These are phyloP conservation scores for Saitozyma podzolica DNA, from an alignment of 768 basidiomycete genomes.

Conservation along the genomic window DNA sequence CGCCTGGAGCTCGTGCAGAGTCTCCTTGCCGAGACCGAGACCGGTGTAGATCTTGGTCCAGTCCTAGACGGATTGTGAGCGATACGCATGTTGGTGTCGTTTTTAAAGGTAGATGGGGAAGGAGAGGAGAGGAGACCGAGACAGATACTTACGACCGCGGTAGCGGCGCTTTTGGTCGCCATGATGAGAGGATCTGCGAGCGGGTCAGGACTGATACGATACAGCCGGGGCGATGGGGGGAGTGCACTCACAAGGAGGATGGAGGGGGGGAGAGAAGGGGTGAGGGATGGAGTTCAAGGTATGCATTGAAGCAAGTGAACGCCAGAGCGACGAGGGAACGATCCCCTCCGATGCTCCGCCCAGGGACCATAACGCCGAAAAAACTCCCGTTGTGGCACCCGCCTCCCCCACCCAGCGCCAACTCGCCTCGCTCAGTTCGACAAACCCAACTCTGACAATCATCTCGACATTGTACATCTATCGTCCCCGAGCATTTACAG, in stretches of 20 bases:
- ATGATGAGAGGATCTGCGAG: slow-evolving; percentile 21
- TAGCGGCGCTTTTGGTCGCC: slow-evolving; percentile 47
- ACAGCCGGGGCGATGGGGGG: neutral
- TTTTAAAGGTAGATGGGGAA: neutral
- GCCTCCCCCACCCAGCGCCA: neutral
- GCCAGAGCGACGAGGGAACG: no score
- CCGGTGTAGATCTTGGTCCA: slow-evolving; percentile 53
- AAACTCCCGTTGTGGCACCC: neutral
- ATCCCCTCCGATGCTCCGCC: no score
- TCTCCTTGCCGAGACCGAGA: slow-evolving; percentile 63
- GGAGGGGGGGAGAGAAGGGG: no score
- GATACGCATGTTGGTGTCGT: neutral
- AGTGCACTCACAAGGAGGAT: no score
- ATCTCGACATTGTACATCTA: neutral
- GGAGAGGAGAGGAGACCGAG: neutral
- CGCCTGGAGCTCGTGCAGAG: slow-evolving; percentile 81
- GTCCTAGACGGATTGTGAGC: slow-evolving; percentile 33
- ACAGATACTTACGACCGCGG: slow-evolving; percentile 44
- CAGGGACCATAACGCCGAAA: no score
- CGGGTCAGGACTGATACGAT: neutral
- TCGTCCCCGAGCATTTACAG: no score
- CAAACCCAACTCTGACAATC: neutral
- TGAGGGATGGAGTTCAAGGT: no score
- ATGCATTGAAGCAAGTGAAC: no score
- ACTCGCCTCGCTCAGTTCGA: neutral